Evolutionary conservation across 768 basidiomycete genomes (phyloP).

Genomic region (Infundibulicybe gibba): DNA sequence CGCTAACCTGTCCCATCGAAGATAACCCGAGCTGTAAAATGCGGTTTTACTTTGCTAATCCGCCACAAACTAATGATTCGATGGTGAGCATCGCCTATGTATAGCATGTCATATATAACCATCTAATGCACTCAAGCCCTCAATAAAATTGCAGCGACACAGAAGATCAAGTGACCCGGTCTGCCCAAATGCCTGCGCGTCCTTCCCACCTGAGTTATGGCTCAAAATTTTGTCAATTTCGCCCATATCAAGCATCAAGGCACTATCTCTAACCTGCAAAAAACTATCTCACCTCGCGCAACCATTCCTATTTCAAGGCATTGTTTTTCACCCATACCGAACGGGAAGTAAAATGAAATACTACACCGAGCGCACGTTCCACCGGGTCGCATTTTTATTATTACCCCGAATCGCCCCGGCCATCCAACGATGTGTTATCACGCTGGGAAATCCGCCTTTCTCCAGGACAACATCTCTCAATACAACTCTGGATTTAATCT

Average conservation of each 20-base stretch:
- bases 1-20: too few species aligned
- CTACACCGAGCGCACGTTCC: constrained; percentile 1
- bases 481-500: background rate
- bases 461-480: background rate
- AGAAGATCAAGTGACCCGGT: too few species aligned
- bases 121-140: too few species aligned
- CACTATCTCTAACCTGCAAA: background rate
- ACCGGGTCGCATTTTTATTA: background rate
- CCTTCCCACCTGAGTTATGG: constrained; percentile 3
- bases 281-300: background rate
- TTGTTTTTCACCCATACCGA: background rate
- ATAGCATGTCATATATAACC: too few species aligned
- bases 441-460: background rate
- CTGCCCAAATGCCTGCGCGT: too few species aligned
- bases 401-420: background rate
- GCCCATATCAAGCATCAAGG: background rate
- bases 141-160: too few species aligned
- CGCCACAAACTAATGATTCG: too few species aligned
- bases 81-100: too few species aligned
- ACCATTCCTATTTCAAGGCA: background rate
- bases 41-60: too few species aligned
- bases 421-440: background rate
- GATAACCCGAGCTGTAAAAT: too few species aligned
- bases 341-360: background rate
- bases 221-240: background rate